Base-by-base conservation (phyloP, 768 basidiomycete species). In the Leucocoprinus sp. region DNA sequence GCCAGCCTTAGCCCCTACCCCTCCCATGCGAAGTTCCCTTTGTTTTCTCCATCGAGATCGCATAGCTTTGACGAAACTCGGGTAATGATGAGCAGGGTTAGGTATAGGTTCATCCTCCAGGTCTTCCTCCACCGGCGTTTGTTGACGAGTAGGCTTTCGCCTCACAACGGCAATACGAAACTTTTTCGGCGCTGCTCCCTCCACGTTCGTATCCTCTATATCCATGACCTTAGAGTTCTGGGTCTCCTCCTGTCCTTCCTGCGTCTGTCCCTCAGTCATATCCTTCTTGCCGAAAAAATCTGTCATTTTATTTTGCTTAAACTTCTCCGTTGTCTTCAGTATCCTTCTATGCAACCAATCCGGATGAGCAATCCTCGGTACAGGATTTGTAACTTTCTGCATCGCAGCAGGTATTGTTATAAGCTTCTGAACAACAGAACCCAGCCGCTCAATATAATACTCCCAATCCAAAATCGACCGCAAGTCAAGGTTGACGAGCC, bases 391-490 rank as follows among this genome's bases (percentile, higher is more conserved):
- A 39, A 99, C 87, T 55, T 95, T 95, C 60, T 99, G 96, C 77
- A 98, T 86, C 0, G 96, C 96, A 5, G 96, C 96, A 6, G 96
- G 96, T 55, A 99, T 99, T 1, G 96, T 99, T 65, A 99, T 98
- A 45, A 99, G 70, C 56, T 99, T 99, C 64, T 99, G 96, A 48
- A 99, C 93, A 54, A 98, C 96, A 2, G 93, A 96, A 4, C 96
- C 96, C 18, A 99, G 64, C 14, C 96, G 84, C 57, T 98, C 96
- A 55, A 97, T 93, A 67, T 98, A 99, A 63, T 99, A 99, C 24
- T 82, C 78, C 96, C 96, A 99, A 60, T 99, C 96, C 50, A 99
- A 73, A 54, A 99, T 96, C 14, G 86, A 82, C 14, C 96, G 83
- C 34, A 99, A 68, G 43, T 98, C 93, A 54, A 99, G 97, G 53